Evolutionary conservation across 768 basidiomycete genomes (phyloP), one percentile per base, ranked within the genome.

Genomic region (Lactarius tabidus): DNA sequence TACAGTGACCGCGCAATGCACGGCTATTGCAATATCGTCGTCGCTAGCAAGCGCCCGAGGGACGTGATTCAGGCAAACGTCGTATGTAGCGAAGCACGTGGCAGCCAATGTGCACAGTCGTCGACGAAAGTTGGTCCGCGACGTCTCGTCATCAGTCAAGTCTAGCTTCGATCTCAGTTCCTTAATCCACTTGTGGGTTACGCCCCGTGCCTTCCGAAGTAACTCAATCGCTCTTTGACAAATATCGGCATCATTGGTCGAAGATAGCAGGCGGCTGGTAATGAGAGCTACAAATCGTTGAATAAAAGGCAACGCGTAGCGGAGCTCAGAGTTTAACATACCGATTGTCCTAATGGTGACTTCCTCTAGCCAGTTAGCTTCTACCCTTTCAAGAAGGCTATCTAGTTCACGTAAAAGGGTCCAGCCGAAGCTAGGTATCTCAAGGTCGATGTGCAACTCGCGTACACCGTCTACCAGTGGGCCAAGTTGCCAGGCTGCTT

Each of bases 401-500:
- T 75, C 70, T 1, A 80, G 68, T 60, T 79, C 77, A 7, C 39
- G 61, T 1, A 84, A 60, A 7, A 84, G 64, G 2, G 72, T 72
- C 9, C 29, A 0, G 17, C 78, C 74, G 61, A 82, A 84, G 2
- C 71, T 59, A 2, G 69, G n/a, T 15, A 70, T 36, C 6, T 53
- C 60, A 6, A 80, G 68, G 33, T 81, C 78, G 1, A 59, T 38
- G 65, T 85, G 84, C 78, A 79, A 83, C 23, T 64, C 69, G 60
- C 72, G 59, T 8, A 67, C 67, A 6, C n/a, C 56, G 0, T 59
- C 29, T 1, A n/a, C 26, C 8, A 71, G n/a, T 0, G 71, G 73
- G 38, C 81, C 81, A 14, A 78, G 72, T 60, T 85, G 80, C 62
- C 75, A 78, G 1, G 73, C 75, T 18, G 82, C 74, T 64, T 84